Evolutionary conservation across 805 yeast genomes (phyloP).

Genomic region (Saccharomycopsis babjevae): DNA sequence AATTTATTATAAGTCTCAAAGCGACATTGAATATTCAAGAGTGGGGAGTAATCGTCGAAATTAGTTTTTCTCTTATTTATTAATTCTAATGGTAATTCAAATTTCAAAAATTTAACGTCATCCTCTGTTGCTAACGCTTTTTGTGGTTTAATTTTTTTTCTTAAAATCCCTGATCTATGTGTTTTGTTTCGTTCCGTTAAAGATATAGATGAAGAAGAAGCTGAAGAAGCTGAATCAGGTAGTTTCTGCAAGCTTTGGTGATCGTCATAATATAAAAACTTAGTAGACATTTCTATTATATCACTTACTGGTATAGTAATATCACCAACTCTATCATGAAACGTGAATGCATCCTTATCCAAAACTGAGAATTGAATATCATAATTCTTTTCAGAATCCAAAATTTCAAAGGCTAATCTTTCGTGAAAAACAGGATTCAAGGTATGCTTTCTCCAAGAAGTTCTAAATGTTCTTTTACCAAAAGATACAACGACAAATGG

Average conservation of each 20-base stretch:
- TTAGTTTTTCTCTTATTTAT: conserved; percentile 17
- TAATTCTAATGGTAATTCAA: conserved; percentile 29
- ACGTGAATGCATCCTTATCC: conserved; percentile 78
- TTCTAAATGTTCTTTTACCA: conserved; percentile 78
- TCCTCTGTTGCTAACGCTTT: conserved; percentile 13
- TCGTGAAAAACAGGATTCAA: conserved; percentile 77
- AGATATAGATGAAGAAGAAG: not conserved
- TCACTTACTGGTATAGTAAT: conserved; percentile 47
- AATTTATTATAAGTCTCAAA: conserved; percentile 58
- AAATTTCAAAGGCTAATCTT: conserved; percentile 66
- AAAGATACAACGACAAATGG: conserved; percentile 90
- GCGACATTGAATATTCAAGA: conserved; percentile 47
- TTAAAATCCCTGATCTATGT: conserved; percentile 13
- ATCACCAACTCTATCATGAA: conserved; percentile 72
- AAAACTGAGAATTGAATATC: conserved; percentile 62
- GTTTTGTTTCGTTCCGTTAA: conserved; percentile 1
- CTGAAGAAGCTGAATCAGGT: not conserved
- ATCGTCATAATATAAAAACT: conserved; percentile 9
- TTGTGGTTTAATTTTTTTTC: conserved; percentile 17
- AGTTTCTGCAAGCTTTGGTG: conserved; percentile 4
- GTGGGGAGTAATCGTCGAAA: conserved; percentile 35
- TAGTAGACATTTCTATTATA: conserved; percentile 25
- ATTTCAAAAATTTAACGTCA: conserved; percentile 21
- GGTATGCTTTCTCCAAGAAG: conserved; percentile 76
- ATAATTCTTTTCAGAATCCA: conserved; percentile 53